These are phyloP conservation scores for Eucalyptus polyanthemos DNA, from an alignment of 345 rosid species.

Conservation along the genomic window DNA sequence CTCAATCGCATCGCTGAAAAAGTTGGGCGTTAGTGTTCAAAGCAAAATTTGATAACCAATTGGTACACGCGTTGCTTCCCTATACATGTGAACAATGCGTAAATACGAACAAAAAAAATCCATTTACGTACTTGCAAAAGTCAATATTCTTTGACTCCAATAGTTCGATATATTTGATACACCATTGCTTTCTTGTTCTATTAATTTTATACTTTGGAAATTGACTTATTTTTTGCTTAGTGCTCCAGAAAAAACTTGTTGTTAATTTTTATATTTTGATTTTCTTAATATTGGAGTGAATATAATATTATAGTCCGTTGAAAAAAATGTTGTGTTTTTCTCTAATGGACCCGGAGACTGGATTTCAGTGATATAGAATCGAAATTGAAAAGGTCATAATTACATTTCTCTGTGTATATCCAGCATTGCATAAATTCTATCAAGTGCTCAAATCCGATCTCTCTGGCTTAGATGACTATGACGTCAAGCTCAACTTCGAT, in stretches of 20 bases:
- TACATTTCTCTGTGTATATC: background rate
- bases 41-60: background rate
- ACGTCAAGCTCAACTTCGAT: background rate
- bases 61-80: background rate
- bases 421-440: background rate
- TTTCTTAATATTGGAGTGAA: background rate
- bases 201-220: background rate
- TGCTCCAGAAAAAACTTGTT: background rate
- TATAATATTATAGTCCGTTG: too few species aligned
- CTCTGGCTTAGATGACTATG: background rate
- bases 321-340: rapidly evolving
- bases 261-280: background rate
- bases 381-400: background rate
- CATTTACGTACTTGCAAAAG: background rate
- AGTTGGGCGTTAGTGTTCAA: background rate
- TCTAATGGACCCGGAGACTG: background rate
- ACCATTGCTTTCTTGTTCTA: background rate
- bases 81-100: too few species aligned
- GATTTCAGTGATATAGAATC: background rate
- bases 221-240: background rate
- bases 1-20: background rate
- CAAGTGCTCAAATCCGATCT: background rate
- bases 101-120: background rate
- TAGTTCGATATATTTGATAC: background rate
- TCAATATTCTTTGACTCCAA: background rate